Conservation (phyloP, 306 rosid genomes). For the Prunus mume region DNA sequence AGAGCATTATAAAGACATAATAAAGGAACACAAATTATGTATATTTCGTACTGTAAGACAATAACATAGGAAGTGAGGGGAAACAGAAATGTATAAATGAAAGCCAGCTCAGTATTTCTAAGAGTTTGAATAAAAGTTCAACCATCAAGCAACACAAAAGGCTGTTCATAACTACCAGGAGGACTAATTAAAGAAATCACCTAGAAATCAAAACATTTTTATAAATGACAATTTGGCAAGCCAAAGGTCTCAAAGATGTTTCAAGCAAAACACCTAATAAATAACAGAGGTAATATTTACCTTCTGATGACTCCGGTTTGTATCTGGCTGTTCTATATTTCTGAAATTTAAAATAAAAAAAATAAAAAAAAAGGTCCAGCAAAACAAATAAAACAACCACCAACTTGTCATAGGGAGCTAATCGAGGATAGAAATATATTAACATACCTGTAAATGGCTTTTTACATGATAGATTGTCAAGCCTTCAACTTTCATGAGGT, state of each 20-base stretch:
- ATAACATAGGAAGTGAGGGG: neutral
- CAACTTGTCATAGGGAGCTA: constrained; percentile 13
- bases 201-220: neutral
- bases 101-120: neutral
- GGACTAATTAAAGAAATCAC: neutral
- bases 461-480: constrained; percentile 96
- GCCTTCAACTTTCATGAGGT: constrained; percentile 76
- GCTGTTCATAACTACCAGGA: neutral
- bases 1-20: constrained; percentile 9
- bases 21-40: neutral
- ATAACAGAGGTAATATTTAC: constrained; percentile 38
- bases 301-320: constrained; percentile 88
- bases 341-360: constrained; percentile 39
- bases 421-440: constrained; percentile 6
- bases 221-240: neutral
- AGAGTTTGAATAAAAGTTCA: neutral
- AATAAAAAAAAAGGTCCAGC: constrained; percentile 1
- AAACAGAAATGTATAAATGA: constrained; percentile 6
- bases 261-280: constrained; percentile 16
- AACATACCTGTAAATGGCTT: constrained; percentile 86
- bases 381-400: constrained; percentile 21
- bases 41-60: neutral
- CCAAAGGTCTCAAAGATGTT: neutral
- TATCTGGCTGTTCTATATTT: constrained; percentile 93
- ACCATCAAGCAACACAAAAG: neutral